Percentiles rank a stretch among this genome's conserved stretches.
phyloP scores from a whole-genome alignment of 345 rosid species.

The Citrus sp. region DNA sequence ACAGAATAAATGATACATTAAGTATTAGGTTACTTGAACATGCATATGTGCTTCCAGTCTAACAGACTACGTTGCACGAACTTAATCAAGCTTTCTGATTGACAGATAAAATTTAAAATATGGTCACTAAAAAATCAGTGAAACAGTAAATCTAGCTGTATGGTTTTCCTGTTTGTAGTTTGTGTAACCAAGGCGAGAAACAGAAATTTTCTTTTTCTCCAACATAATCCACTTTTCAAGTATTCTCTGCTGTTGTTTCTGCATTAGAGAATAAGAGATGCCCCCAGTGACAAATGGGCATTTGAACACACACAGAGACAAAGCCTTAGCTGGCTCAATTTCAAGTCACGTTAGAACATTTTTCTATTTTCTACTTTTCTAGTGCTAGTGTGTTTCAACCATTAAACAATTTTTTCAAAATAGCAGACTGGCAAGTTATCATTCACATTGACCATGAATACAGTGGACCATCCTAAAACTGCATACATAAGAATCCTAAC shows the following conservation, averaged over 20 bases:
- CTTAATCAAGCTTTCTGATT: not conserved
- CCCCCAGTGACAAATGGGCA: not conserved
- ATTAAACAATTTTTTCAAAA: not conserved
- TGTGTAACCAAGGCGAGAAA: not conserved
- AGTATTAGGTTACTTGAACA: not conserved
- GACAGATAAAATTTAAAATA: not conserved
- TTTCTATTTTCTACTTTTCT: not conserved
- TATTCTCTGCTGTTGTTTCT: not conserved
- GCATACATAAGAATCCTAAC: not conserved
- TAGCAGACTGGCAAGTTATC: constrained; percentile 17
- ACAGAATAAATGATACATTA: not conserved
- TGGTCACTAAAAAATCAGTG: not conserved
- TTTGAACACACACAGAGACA: not conserved
- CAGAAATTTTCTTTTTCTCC: not conserved
- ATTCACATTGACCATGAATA: constrained; percentile 1
- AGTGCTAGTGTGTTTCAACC: not conserved
- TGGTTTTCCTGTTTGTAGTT: not conserved
- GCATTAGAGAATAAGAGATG: not conserved
- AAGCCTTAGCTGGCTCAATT: not conserved
- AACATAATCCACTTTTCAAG: not conserved
- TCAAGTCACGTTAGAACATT: not conserved
- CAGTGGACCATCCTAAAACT: not conserved
- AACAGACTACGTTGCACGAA: not conserved
- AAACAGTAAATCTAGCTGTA: not conserved
- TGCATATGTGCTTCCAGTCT: not conserved